These are phyloP conservation scores for Rhizopus stolonifer DNA, from an alignment of 371 early-diverging fungal species.

Conservation along the genomic window DNA sequence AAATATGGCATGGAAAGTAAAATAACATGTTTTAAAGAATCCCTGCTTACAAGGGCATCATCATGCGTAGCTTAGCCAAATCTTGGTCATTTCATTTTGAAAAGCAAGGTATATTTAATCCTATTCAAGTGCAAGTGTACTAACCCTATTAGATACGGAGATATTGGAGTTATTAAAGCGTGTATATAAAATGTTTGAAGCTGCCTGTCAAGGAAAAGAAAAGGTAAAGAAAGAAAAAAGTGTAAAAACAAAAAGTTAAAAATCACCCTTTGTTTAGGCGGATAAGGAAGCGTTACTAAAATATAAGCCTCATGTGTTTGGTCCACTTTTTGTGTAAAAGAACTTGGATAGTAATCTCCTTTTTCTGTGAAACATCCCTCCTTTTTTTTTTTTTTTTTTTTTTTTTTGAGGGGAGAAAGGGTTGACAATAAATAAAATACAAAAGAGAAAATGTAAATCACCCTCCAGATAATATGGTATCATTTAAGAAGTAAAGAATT, in stretches of 20 bases:
- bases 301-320: constrained; percentile 9
- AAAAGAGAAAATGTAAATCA: background rate
- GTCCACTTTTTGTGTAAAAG: constrained; percentile 12
- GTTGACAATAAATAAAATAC: background rate
- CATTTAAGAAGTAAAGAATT: background rate
- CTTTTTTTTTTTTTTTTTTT: background rate
- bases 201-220: constrained; percentile 26
- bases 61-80: constrained; percentile 27
- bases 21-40: constrained; percentile 16
- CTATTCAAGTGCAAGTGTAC: too few relatives aligned
- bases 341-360: too few relatives aligned
- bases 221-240: constrained; percentile 1
- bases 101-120: constrained; percentile 3
- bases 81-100: constrained; percentile 25
- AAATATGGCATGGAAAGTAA: too few relatives aligned
- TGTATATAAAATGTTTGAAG: constrained; percentile 15
- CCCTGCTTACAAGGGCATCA: constrained; percentile 16
- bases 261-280: background rate
- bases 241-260: background rate
- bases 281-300: constrained; percentile 21
- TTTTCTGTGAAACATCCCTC: background rate
- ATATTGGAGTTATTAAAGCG: constrained; percentile 19
- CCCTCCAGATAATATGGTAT: too few relatives aligned
- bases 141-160: constrained; percentile 9
- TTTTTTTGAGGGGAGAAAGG: too few relatives aligned